A percentile compares a stretch with the other conserved stretches of the same genome.
phyloP scores from a whole-genome alignment of 2,329 filamentous ascomycete species.

The Setomelanomma holmii region DNA sequence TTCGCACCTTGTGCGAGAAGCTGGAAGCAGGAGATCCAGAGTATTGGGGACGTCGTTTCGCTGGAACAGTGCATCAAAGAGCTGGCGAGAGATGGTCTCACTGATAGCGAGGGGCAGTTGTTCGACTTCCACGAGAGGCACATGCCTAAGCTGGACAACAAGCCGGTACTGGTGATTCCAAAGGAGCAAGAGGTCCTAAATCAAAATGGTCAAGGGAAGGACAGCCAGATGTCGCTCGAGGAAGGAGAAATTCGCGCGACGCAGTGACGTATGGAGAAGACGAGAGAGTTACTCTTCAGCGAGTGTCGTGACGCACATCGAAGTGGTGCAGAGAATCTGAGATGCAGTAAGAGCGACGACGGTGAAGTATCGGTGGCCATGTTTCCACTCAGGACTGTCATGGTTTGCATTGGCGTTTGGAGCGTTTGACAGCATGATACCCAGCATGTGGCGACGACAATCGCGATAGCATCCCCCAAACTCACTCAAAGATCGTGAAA shows the following conservation, averaged over 20 bases:
- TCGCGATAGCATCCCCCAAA: neutral
- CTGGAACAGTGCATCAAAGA: conserved; percentile 35
- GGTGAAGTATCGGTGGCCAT: neutral
- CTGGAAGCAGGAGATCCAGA: conserved; percentile 33
- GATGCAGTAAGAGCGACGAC: too few relatives aligned
- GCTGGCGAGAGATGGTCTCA: conserved; percentile 19
- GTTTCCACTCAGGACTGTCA: too few relatives aligned
- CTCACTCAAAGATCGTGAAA: too few relatives aligned
- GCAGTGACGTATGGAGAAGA: neutral
- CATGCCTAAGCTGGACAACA: conserved; percentile 8
- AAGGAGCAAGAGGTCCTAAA: neutral
- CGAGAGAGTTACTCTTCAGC: neutral
- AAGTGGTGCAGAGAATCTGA: neutral
- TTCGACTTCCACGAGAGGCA: conserved; percentile 41
- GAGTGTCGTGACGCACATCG: neutral
- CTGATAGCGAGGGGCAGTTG: conserved; percentile 12
- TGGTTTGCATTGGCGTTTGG: too few relatives aligned
- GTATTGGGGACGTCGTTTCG: conserved; percentile 37
- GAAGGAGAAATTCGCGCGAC: neutral
- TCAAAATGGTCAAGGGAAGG: neutral
- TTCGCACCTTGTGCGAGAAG: conserved; percentile 12
- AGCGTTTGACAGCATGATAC: neutral
- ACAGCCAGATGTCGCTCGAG: neutral
- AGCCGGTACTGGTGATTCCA: neutral
- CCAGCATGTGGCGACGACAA: neutral